phyloP scores from a whole-genome alignment of 768 basidiomycete species.

The Agaricus sinodeliciosus region DNA sequence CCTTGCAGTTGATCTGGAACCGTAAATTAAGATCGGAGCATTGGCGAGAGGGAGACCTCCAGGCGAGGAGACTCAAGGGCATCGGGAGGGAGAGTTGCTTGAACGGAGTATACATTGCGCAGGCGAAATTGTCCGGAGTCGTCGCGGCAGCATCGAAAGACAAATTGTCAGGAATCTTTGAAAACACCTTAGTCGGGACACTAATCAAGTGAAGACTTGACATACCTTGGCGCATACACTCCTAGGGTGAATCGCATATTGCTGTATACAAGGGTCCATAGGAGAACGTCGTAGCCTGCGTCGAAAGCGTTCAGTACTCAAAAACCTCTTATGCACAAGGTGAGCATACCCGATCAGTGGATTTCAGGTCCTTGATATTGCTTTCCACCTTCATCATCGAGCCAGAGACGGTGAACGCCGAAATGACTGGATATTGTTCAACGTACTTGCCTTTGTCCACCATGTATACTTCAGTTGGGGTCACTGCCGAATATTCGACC shows the following conservation, averaged over 20 bases:
- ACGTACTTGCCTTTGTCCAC: constrained; percentile 27
- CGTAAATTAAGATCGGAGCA: constrained; percentile 37
- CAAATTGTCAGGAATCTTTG: constrained; percentile 34
- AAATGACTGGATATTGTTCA: constrained; percentile 24
- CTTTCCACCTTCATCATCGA: constrained; percentile 29
- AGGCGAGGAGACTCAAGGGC: constrained; percentile 25
- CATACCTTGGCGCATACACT: constrained; percentile 31
- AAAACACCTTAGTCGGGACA: neutral
- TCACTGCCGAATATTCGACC: constrained; percentile 33
- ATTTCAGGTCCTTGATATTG: constrained; percentile 25
- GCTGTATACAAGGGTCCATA: constrained; percentile 25
- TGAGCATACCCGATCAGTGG: constrained; percentile 32
- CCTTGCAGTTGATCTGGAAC: constrained; percentile 35
- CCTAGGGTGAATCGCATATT: constrained; percentile 25
- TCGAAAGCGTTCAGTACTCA: neutral
- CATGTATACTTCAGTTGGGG: constrained; percentile 33
- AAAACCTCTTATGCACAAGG: neutral
- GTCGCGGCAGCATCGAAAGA: constrained; percentile 29
- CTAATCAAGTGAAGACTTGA: neutral
- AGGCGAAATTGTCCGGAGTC: constrained; percentile 36
- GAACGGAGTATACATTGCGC: constrained; percentile 34
- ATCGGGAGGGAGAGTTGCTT: constrained; percentile 30
- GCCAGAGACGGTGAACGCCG: constrained; percentile 34
- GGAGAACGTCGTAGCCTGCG: constrained; percentile 23
- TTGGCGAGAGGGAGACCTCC: constrained; percentile 19